Percentiles rank a stretch among this genome's conserved stretches.
Conservation (phyloP, 2,329 filamentous ascomycete species). For the Aspergillus carbonarius region DNA sequence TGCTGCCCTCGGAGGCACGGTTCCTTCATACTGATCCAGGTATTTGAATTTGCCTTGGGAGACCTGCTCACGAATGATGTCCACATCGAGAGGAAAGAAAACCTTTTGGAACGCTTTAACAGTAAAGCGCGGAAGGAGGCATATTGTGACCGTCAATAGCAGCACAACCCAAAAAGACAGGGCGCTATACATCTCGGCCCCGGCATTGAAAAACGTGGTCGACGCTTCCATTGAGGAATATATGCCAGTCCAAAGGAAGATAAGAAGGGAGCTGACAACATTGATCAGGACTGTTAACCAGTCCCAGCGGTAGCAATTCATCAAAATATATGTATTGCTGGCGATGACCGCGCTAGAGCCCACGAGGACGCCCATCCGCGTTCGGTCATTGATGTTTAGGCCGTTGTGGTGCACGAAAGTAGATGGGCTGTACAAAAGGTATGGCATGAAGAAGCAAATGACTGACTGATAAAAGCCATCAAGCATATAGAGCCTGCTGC, state of each 20-base stretch:
- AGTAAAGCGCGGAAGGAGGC: constrained; percentile 81
- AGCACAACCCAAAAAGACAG: constrained; percentile 85
- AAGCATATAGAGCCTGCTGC: constrained; percentile 78
- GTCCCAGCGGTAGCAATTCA: constrained; percentile 98
- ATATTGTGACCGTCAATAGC: constrained; percentile 75
- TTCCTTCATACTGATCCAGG: constrained; percentile 58
- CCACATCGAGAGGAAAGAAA: constrained; percentile 87
- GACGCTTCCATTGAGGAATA: constrained; percentile 66
- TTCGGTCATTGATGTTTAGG: constrained; percentile 72
- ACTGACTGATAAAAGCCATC: constrained; percentile 95
- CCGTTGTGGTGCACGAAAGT: constrained; percentile 71
- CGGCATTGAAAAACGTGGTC: constrained; percentile 72
- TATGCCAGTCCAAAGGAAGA: constrained; percentile 95
- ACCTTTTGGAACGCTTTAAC: constrained; percentile 90
- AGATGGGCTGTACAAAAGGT: constrained; percentile 70
- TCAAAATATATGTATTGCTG: constrained; percentile 90
- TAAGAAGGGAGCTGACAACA: constrained; percentile 74
- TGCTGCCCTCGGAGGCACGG: constrained; percentile 49
- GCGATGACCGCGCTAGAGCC: constrained; percentile 79
- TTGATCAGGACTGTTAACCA: constrained; percentile 90
- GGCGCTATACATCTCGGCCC: constrained; percentile 73
- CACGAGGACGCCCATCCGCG: constrained; percentile 83
- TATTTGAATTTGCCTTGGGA: constrained; percentile 78
- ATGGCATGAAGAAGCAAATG: constrained; percentile 90
- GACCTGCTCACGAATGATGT: constrained; percentile 93